Percentiles rank a stretch among this genome's conserved stretches.
These are phyloP conservation scores for Jatropha multifida DNA, from an alignment of 441 rosid species.

Conservation along the genomic window DNA sequence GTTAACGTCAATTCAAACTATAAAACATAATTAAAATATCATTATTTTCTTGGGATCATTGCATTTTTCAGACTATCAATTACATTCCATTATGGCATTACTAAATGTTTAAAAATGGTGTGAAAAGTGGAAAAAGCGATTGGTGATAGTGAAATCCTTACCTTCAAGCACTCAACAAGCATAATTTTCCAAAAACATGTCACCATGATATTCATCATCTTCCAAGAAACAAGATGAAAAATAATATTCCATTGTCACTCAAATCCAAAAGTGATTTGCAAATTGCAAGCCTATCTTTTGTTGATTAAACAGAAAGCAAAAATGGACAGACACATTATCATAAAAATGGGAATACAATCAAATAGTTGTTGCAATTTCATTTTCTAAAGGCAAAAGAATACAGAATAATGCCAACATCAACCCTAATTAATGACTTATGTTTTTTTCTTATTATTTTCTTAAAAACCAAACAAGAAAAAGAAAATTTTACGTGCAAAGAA, in stretches of 20 bases:
- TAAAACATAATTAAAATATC: no score
- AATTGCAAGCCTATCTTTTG: not conserved
- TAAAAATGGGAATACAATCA: slow-evolving; percentile 4
- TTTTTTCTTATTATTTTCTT: not conserved
- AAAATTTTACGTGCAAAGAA: not conserved
- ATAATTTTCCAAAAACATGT: not conserved
- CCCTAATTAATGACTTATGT: not conserved
- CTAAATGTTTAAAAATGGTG: no score
- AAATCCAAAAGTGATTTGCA: not conserved
- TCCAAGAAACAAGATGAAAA: not conserved
- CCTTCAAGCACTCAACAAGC: not conserved
- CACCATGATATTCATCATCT: not conserved
- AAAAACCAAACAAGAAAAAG: not conserved
- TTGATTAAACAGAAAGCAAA: not conserved
- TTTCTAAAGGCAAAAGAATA: slow-evolving; percentile 6
- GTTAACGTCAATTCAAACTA: no score
- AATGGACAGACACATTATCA: not conserved
- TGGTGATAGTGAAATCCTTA: no score
- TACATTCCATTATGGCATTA: no score
- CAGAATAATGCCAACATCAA: not conserved
- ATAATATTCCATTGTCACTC: not conserved
- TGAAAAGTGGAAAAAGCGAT: no score
- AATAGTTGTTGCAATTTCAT: slow-evolving; percentile 8
- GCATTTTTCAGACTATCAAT: no score
- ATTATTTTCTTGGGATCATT: no score